Conservation (phyloP, 306 rosid genomes). For the Spatholobus suberectus region DNA sequence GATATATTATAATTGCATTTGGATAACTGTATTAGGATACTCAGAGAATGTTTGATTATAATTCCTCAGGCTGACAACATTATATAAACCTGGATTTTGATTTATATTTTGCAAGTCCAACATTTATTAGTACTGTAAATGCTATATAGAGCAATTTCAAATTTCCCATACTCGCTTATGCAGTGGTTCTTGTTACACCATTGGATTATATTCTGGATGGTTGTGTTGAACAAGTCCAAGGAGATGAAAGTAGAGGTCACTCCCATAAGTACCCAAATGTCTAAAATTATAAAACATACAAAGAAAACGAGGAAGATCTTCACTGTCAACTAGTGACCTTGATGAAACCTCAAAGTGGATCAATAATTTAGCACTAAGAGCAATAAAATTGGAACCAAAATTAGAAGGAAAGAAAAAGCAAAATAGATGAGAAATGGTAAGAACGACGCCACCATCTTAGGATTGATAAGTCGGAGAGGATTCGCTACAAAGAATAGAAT, state of each 20-base stretch:
- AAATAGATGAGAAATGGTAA: too few relatives aligned
- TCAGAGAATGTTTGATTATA: not conserved
- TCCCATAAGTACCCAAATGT: not conserved
- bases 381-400: too few relatives aligned
- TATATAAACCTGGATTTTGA: not conserved
- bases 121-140: not conserved
- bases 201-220: not conserved
- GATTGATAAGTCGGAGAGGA: too few relatives aligned
- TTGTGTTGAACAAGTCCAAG: not conserved
- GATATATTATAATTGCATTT: not conserved
- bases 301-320: not conserved
- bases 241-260: not conserved
- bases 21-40: not conserved
- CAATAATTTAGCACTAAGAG: too few relatives aligned
- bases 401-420: too few relatives aligned
- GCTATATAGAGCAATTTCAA: not conserved
- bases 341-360: too few relatives aligned
- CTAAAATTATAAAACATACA: not conserved
- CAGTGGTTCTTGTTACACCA: not conserved
- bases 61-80: not conserved
- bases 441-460: too few relatives aligned
- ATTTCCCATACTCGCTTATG: not conserved
- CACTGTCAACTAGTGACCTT: not conserved
- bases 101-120: not conserved
- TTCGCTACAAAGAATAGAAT: too few relatives aligned